Conservation (phyloP, 1,284 basidiomycete genomes). For the Rhodotorula sp. region DNA sequence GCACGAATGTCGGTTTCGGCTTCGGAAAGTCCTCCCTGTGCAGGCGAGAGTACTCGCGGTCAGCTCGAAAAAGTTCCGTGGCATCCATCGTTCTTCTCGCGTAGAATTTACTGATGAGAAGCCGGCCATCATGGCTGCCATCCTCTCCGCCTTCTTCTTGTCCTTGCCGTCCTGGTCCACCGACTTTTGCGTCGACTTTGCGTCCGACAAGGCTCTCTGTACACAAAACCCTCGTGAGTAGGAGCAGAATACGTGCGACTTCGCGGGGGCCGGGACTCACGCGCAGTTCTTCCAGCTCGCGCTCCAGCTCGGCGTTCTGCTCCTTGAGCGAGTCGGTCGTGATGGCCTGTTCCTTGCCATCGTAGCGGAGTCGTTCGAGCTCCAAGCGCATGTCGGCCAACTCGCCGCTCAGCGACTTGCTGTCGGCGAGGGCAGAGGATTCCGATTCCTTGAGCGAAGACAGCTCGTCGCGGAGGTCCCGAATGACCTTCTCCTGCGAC, state of each 20-base stretch:
- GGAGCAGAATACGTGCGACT: neutral
- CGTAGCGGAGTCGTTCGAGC: conserved; percentile 88
- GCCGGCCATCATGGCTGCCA: conserved; percentile 99
- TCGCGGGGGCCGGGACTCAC: conserved; percentile 45
- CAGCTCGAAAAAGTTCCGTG: neutral
- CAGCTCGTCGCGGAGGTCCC: conserved; percentile 69
- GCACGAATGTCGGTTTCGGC: conserved; percentile 88
- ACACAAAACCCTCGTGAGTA: neutral
- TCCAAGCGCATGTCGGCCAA: conserved; percentile 89
- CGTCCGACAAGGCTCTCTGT: conserved; percentile 69
- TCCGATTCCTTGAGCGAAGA: conserved; percentile 85
- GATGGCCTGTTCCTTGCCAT: conserved; percentile 91
- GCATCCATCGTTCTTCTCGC: neutral
- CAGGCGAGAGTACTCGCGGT: neutral
- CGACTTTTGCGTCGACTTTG: conserved; percentile 78
- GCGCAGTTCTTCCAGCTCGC: conserved; percentile 81
- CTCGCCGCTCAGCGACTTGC: conserved; percentile 75
- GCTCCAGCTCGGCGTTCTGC: conserved; percentile 83
- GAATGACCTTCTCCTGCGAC: conserved; percentile 65
- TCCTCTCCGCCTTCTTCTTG: conserved; percentile 98
- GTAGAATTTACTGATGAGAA: conserved; percentile 73
- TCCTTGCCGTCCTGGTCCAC: conserved; percentile 90
- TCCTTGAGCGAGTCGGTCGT: conserved; percentile 96
- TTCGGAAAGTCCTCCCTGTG: conserved; percentile 78
- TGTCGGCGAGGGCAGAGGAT: conserved; percentile 74